Conservation (phyloP, 2,329 filamentous ascomycete genomes). For the Trichoderma semiorbis region DNA sequence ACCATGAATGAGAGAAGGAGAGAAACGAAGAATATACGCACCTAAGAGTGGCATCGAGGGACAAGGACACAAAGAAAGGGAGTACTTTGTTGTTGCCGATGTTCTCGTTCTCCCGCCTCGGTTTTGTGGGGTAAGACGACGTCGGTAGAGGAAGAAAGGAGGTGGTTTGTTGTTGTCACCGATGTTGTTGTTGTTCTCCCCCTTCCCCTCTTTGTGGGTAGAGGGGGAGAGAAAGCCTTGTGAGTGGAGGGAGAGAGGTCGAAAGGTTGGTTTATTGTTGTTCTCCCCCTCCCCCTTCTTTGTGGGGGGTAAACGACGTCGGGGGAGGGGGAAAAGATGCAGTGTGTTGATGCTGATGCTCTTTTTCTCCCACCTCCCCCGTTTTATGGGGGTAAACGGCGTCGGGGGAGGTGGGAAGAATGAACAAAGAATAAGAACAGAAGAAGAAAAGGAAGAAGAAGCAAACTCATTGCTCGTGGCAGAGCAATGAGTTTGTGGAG, state of each 20-base stretch:
- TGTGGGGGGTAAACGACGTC: background rate
- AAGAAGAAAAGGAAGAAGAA: background rate
- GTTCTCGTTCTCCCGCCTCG: background rate
- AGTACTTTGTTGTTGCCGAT: background rate
- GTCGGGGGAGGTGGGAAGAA: background rate
- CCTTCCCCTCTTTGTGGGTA: too few relatives aligned
- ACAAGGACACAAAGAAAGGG: background rate
- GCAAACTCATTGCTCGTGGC: background rate
- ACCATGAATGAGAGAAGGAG: background rate
- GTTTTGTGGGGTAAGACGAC: background rate
- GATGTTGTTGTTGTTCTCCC: too few relatives aligned
- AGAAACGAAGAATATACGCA: background rate
- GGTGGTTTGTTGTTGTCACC: background rate
- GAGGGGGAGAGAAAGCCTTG: too few relatives aligned
- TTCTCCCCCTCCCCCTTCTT: too few relatives aligned
- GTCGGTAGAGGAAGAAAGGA: background rate
- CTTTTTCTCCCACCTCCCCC: background rate
- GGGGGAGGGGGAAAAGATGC: background rate
- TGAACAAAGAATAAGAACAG: background rate
- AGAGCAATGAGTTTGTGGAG: background rate
- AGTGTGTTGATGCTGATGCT: background rate
- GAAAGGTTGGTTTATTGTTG: too few relatives aligned
- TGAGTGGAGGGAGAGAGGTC: too few relatives aligned
- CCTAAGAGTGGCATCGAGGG: background rate
- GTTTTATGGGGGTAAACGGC: background rate